Evolutionary conservation across 2,329 filamentous ascomycete genomes (phyloP).

Genomic region (Botrytis fabae): DNA sequence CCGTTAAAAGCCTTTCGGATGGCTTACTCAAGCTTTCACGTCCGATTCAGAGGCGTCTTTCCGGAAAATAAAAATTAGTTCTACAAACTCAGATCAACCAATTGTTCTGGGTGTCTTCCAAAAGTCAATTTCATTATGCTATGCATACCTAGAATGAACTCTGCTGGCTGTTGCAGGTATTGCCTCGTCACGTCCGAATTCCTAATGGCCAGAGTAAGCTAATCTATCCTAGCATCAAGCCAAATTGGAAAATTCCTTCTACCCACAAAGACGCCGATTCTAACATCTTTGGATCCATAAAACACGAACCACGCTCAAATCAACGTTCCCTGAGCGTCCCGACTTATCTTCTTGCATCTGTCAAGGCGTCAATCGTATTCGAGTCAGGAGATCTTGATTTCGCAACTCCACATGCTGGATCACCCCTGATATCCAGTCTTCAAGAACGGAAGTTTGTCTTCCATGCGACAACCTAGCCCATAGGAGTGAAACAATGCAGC

Average conservation of each 20-base stretch:
- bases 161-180: not conserved
- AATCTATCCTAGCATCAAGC: not conserved
- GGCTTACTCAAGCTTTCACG: conserved; percentile 1
- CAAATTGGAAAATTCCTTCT: not conserved
- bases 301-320: conserved; percentile 8
- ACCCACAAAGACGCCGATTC: conserved; percentile 21
- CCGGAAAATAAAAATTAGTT: not conserved
- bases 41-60: not conserved
- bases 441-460: not conserved
- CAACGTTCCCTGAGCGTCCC: not conserved
- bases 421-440: not conserved
- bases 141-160: not conserved
- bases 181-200: not conserved
- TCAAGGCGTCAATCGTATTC: not conserved
- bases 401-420: not conserved
- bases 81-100: not conserved
- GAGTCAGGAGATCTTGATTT: not conserved
- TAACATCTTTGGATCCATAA: conserved; percentile 8
- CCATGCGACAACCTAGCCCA: not conserved
- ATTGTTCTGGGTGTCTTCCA: conserved; percentile 13
- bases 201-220: conserved; percentile 1
- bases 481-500: not conserved
- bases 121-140: not conserved
- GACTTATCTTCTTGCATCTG: conserved; percentile 3
- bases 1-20: not conserved